Evolutionary conservation across 2,329 filamentous ascomycete species (phyloP).

Genomic region (Sporothrix brasiliensis): DNA sequence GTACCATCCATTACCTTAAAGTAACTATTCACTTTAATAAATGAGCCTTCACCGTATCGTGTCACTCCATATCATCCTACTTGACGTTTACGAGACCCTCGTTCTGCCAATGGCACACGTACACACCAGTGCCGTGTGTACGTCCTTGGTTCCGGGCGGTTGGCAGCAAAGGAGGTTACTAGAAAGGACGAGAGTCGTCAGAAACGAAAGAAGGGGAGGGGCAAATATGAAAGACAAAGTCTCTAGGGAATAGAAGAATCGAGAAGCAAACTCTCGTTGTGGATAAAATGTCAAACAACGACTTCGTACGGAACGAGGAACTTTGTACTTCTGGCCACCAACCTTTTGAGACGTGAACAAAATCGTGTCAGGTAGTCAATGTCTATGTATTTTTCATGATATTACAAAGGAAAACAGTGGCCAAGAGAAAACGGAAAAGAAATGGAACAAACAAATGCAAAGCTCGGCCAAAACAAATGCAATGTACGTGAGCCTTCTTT

Average conservation of each 20-base stretch:
- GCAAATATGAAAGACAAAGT: neutral
- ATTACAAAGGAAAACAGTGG: neutral
- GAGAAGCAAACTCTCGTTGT: neutral
- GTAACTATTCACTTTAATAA: neutral
- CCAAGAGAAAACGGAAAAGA: neutral
- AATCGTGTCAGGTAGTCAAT: neutral
- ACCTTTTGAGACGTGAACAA: neutral
- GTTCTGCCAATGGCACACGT: no score
- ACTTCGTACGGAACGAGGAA: neutral
- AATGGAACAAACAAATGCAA: constrained; percentile 1
- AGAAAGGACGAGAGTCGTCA: no score
- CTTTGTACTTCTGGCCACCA: no score
- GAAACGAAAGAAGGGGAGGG: neutral
- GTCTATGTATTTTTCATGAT: constrained; percentile 18
- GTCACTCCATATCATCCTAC: no score
- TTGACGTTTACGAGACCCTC: no score
- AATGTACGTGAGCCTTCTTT: neutral
- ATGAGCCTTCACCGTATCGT: neutral
- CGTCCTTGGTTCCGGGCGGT: no score
- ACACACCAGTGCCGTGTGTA: no score
- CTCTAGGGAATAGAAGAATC: neutral
- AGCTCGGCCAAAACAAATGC: constrained; percentile 13
- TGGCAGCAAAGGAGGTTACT: no score
- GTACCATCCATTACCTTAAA: neutral
- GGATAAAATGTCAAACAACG: neutral